Conservation (phyloP, 352 stramenopile genomes). For the Globisporangium perplexum region DNA sequence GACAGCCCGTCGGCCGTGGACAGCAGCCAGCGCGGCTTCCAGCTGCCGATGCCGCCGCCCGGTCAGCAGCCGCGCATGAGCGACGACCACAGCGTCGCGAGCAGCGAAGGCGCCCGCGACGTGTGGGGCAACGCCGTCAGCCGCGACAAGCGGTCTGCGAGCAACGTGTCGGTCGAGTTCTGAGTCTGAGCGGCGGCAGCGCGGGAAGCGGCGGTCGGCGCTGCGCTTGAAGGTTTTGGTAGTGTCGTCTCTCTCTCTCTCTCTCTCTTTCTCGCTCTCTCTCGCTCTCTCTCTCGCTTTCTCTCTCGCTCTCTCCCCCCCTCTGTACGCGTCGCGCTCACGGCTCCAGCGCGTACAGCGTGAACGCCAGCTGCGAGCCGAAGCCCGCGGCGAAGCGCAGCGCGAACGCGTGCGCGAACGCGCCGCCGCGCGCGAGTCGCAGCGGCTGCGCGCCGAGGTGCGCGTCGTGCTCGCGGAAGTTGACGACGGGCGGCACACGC, state of each 20-base stretch:
- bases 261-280: too few species aligned
- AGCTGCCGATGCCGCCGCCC: too few species aligned
- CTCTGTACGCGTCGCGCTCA: too few species aligned
- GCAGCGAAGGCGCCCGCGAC: constrained; percentile 23
- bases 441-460: constrained; percentile 45
- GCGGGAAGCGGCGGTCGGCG: too few species aligned
- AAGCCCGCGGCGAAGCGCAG: constrained; percentile 96
- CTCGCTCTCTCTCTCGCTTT: too few species aligned
- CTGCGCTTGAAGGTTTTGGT: constrained; percentile 3
- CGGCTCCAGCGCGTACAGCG: constrained; percentile 85
- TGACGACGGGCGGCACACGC: constrained; percentile 87
- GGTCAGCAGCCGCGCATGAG: too few species aligned
- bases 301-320: too few species aligned
- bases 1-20: constrained; percentile 24
- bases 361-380: constrained; percentile 95
- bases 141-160: constrained; percentile 37
- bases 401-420: constrained; percentile 87
- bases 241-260: too few species aligned
- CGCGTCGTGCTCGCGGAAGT: constrained; percentile 87
- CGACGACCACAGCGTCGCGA: constrained; percentile 24
- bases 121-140: constrained; percentile 36
- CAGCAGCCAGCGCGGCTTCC: not conserved
- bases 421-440: constrained; percentile 47
- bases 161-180: constrained; percentile 61
- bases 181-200: too few species aligned